These are phyloP conservation scores for Coemansia sp. DNA, from an alignment of 192 early-diverging fungal genomes.

Conservation along the genomic window DNA sequence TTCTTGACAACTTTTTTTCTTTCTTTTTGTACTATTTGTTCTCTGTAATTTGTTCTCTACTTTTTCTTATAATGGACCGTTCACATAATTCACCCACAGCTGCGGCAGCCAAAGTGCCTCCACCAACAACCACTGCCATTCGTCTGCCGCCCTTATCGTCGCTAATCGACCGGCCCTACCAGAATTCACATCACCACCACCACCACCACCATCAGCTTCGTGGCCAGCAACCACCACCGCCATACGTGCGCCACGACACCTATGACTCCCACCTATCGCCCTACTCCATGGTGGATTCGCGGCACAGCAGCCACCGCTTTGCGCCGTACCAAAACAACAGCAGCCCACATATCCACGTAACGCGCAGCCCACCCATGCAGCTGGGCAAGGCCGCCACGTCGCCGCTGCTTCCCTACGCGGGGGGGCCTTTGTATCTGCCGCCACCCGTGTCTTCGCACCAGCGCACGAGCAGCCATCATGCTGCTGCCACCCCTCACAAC, in stretches of 20 bases:
- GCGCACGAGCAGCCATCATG: background rate
- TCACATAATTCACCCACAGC: background rate
- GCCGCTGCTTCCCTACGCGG: background rate
- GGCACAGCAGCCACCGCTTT: background rate
- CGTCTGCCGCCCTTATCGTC: constrained; percentile 43
- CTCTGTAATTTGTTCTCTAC: constrained; percentile 1
- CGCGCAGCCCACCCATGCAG: background rate
- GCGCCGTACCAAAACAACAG: background rate
- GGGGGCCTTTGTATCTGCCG: background rate
- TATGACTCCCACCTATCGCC: background rate
- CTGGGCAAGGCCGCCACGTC: background rate
- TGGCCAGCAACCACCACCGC: background rate
- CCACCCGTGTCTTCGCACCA: background rate
- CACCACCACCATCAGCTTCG: background rate
- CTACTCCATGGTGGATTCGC: background rate
- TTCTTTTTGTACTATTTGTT: background rate
- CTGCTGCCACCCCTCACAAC: too few relatives aligned
- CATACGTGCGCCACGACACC: too few relatives aligned
- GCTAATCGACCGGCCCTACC: constrained; percentile 18
- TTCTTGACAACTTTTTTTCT: too few relatives aligned
- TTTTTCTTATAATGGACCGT: background rate
- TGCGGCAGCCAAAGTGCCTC: constrained; percentile 1
- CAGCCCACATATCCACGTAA: background rate
- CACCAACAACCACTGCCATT: constrained; percentile 3
- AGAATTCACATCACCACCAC: background rate